Evolutionary conservation across 1,284 basidiomycete genomes (phyloP), one percentile per base, ranked within the genome.

Genomic region (Trichosporon sp.): DNA sequence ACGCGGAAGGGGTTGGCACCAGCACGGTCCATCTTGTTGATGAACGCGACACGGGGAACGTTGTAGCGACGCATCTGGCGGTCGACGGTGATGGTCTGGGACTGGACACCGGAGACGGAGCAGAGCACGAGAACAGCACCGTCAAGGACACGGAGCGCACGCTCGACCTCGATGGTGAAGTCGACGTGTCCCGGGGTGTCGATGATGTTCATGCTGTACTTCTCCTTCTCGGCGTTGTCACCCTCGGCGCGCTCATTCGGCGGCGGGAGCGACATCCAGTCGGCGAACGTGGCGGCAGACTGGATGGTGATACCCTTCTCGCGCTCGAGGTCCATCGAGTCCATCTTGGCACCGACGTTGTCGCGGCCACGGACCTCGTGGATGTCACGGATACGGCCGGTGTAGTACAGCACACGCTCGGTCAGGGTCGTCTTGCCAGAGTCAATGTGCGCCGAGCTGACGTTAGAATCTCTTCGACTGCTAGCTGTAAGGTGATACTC

Each of bases 241-340:
- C 76, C 79, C 48, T 80, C 79, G 32, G 81, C 79, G 16, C 82
- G 79, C 69, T 86, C 83, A 16, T 85, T 83, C 43, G 87, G 85
- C 1, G 87, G 86, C 1, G 84, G 83, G 2, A 73, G 77, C 0
- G 93, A 89, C 66, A 91, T 88, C 97, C 97, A 99, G 83, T 97
- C 94, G 80, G 94, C 97, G 85, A 96, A 99, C 0, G 97, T 99
- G 1, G 97, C 97, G 3, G 97, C 96, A 78, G 92, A 95, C 85
- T 99, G 96, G 76, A 99, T 99, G 37, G 97, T 99, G 80, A 99
- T 99, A 65, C 96, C 97, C 86, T 99, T 99, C 85, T 99, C 97
- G 66, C 96, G 88, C 84, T 99, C 97, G 7, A 99, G 88, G 78
- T 99, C 97, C 96, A 99, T 99, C 79, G 91, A 93, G 85, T 99